Percentiles rank a stretch among this genome's conserved stretches.
Evolutionary conservation across 345 rosid genomes (phyloP).

Genomic region (Eucalyptus tenuipes): DNA sequence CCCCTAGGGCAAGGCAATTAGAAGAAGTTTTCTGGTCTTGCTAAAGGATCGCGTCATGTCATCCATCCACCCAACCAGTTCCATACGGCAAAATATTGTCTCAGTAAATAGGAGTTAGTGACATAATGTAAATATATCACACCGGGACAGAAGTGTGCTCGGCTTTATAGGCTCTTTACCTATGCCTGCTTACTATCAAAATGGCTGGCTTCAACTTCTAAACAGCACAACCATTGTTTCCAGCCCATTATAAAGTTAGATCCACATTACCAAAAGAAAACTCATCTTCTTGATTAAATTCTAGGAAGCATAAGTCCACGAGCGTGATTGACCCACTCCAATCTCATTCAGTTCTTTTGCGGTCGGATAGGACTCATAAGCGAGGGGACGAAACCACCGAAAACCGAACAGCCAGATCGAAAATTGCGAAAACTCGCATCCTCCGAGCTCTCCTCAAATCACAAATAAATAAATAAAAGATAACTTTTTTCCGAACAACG

Average conservation of each 20-base stretch:
- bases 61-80: background rate
- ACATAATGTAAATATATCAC: background rate
- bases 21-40: background rate
- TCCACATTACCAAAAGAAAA: background rate
- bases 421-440: background rate
- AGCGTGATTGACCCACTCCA: background rate
- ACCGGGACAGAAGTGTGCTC: background rate
- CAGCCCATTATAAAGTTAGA: background rate
- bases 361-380: background rate
- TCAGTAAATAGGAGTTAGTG: background rate
- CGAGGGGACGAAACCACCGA: background rate
- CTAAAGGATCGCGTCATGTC: background rate
- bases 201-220: background rate
- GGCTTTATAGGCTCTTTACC: background rate
- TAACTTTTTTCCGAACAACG: background rate
- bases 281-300: background rate
- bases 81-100: background rate
- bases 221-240: background rate
- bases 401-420: background rate
- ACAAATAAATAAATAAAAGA: background rate
- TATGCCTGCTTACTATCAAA: background rate
- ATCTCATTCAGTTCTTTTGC: background rate
- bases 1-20: background rate
- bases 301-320: background rate
- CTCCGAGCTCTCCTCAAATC: background rate